phyloP scores from a whole-genome alignment of 345 rosid species.

The Salix caprea region DNA sequence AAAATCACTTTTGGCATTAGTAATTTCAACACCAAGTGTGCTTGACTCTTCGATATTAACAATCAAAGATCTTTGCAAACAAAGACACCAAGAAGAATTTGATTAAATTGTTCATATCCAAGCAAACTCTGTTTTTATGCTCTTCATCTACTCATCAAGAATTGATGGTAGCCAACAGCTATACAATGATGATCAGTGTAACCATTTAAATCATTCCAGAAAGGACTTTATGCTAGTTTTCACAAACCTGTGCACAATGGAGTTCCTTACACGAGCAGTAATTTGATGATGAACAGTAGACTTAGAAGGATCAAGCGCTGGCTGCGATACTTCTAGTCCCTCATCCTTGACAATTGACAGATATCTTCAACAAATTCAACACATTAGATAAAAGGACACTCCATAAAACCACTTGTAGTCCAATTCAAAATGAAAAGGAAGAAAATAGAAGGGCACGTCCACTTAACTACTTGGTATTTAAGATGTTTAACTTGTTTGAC shows the following conservation, averaged over 20 bases:
- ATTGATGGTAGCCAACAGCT: not conserved
- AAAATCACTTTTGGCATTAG: not conserved
- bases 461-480: not conserved
- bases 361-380: slow-evolving; percentile 42
- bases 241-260: slow-evolving; percentile 61
- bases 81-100: not conserved
- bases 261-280: slow-evolving; percentile 54
- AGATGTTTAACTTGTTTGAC: not conserved
- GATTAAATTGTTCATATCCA: not conserved
- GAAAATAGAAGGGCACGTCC: not conserved
- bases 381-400: not conserved
- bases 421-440: not conserved
- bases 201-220: not conserved
- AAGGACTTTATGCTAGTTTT: not conserved
- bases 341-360: slow-evolving; percentile 60
- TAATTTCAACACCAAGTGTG: not conserved
- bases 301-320: slow-evolving; percentile 78
- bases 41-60: not conserved
- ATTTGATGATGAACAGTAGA: slow-evolving; percentile 73
- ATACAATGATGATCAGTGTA: not conserved
- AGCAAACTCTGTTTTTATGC: not conserved
- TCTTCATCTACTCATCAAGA: not conserved
- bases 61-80: not conserved
- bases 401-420: not conserved
- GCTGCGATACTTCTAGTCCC: slow-evolving; percentile 90